Conservation (phyloP, 2,329 filamentous ascomycete species). For the Daldinia sp. region DNA sequence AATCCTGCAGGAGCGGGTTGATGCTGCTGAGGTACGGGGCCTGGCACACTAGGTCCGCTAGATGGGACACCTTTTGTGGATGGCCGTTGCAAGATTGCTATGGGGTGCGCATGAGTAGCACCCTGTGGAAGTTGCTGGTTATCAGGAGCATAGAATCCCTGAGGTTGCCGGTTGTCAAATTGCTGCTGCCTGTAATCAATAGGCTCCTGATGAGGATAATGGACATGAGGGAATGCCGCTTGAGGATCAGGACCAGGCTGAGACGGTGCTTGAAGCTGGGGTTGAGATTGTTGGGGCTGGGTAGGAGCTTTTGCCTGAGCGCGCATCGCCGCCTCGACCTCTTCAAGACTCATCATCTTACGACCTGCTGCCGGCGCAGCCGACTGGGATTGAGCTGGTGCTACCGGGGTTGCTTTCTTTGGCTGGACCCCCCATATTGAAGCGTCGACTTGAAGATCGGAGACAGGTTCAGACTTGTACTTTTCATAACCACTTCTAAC, state of each 20-base stretch:
- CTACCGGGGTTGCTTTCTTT: constrained; percentile 56
- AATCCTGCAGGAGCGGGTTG: constrained; percentile 55
- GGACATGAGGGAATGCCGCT: constrained; percentile 38
- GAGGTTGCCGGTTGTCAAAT: constrained; percentile 40
- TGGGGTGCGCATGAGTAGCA: constrained; percentile 56
- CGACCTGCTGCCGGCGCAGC: constrained; percentile 54
- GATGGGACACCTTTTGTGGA: constrained; percentile 53
- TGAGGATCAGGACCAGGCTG: constrained; percentile 39
- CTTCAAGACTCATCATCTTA: constrained; percentile 95
- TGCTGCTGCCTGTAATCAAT: constrained; percentile 43
- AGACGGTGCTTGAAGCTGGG: constrained; percentile 45
- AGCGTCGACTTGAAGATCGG: constrained; percentile 90
- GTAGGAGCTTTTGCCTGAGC: constrained; percentile 64
- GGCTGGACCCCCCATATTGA: constrained; percentile 87
- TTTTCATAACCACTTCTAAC: constrained; percentile 88
- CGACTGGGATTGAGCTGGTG: constrained; percentile 31
- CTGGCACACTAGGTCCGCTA: constrained; percentile 45
- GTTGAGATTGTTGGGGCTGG: constrained; percentile 48
- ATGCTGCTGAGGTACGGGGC: constrained; percentile 47
- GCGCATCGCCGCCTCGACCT: constrained; percentile 94
- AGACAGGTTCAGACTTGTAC: constrained; percentile 84
- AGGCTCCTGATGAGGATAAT: constrained; percentile 44
- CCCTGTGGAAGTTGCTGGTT: constrained; percentile 45
- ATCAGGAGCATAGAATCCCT: constrained; percentile 40
- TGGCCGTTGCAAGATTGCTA: constrained; percentile 65